Percentiles rank a stretch among this genome's conserved stretches.
phyloP scores from a whole-genome alignment of 2,329 filamentous ascomycete species.

The Eutypella sp. region DNA sequence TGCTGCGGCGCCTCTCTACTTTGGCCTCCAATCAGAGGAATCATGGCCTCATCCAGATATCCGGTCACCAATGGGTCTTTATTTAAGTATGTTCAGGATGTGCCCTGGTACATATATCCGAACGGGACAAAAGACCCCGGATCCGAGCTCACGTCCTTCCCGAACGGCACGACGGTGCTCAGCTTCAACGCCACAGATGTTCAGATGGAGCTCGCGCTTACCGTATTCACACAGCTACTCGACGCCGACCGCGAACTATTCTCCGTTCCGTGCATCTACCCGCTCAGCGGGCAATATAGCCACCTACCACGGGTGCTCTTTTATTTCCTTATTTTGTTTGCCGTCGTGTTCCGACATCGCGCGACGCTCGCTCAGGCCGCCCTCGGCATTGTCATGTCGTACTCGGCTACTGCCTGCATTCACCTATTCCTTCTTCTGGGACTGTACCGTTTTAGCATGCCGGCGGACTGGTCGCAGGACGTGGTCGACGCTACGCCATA shows the following conservation, averaged over 20 bases:
- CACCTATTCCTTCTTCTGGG: not conserved
- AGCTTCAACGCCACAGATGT: not conserved
- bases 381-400: conserved; percentile 1
- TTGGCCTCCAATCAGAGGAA: too few species aligned
- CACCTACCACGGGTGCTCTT: not conserved
- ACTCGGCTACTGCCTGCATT: not conserved
- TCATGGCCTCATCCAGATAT: not conserved
- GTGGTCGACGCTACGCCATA: not conserved
- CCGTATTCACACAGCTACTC: not conserved
- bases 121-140: not conserved
- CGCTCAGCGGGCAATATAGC: not conserved
- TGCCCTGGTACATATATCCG: not conserved
- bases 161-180: not conserved
- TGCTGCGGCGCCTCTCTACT: too few species aligned
- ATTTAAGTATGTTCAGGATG: not conserved
- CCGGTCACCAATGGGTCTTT: not conserved
- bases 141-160: not conserved
- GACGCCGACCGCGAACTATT: not conserved
- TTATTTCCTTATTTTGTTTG: not conserved
- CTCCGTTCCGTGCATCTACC: not conserved
- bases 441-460: not conserved
- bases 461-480: not conserved
- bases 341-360: conserved; percentile 1
- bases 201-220: not conserved
- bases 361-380: not conserved